Evolutionary conservation across 2,329 filamentous ascomycete genomes (phyloP).

Genomic region (Fusarium falciforme): DNA sequence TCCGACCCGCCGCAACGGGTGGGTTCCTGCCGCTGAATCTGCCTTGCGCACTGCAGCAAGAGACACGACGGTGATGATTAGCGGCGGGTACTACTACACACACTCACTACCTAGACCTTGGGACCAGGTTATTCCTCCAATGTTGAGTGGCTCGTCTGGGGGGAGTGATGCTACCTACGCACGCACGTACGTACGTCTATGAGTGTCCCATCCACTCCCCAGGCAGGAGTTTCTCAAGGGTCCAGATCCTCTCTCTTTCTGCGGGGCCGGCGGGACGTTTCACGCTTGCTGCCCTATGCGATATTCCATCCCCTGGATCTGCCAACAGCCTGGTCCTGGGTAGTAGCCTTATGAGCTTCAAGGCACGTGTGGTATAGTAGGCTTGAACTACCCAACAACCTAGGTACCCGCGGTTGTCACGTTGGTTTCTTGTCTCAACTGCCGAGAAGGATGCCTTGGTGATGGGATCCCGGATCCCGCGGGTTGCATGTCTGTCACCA

Average conservation of each 20-base stretch:
- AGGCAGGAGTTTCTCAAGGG: neutral
- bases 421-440: neutral
- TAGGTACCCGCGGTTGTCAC: neutral
- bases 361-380: neutral
- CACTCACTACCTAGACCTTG: neutral
- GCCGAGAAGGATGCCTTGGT: neutral
- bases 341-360: neutral
- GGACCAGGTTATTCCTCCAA: neutral
- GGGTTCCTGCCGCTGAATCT: conserved; percentile 1
- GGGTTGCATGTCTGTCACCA: neutral
- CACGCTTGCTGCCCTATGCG: neutral
- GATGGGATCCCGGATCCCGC: neutral
- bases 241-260: neutral
- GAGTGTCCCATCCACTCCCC: neutral
- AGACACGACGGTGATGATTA: neutral
- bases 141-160: neutral
- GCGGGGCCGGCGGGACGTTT: neutral
- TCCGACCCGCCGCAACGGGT: neutral
- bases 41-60: neutral
- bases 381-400: neutral
- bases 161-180: neutral
- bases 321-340: neutral
- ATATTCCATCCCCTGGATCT: neutral
- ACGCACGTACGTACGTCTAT: neutral
- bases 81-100: neutral